Conservation (phyloP, 257 asterid genomes). For the Ballota nigra region DNA sequence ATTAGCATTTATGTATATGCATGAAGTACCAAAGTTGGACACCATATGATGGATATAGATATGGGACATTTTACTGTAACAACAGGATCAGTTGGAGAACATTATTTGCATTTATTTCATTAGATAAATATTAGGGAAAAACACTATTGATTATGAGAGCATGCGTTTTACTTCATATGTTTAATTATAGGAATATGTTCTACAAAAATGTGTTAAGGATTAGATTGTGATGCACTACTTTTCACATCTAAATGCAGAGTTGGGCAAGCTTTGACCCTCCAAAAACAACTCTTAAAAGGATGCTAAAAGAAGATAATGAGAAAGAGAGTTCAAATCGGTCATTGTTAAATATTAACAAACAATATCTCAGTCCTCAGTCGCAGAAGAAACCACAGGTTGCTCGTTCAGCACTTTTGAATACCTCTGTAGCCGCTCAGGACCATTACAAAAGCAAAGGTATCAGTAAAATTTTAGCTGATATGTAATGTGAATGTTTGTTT, state of each 20-base stretch:
- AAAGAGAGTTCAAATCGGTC: conserved; percentile 45
- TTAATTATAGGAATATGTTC: neutral
- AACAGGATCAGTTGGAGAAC: neutral
- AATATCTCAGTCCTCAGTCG: conserved; percentile 40
- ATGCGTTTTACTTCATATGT: neutral
- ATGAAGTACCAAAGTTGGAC: neutral
- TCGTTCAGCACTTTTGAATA: conserved; percentile 28
- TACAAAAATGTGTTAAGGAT: conserved; percentile 6
- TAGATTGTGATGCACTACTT: conserved; percentile 17
- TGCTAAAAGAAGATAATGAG: conserved; percentile 49
- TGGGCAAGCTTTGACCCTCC: conserved; percentile 69
- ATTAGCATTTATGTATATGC: neutral
- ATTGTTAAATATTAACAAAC: conserved; percentile 41
- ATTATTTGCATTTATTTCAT: neutral
- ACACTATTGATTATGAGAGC: neutral
- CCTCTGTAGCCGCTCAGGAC: conserved; percentile 33
- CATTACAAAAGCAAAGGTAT: conserved; percentile 50
- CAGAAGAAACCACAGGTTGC: conserved; percentile 43
- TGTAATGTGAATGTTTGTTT: conserved; percentile 9
- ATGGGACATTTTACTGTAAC: conserved; percentile 5
- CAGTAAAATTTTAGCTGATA: conserved; percentile 18
- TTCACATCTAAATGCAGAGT: conserved; percentile 51
- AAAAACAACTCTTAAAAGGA: conserved; percentile 78
- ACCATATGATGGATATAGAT: neutral
- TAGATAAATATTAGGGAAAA: neutral